A percentile compares a stretch with the other conserved stretches of the same genome.
Evolutionary conservation across 2,329 filamentous ascomycete genomes (phyloP).

Genomic region (Trichoderma pleuroti): DNA sequence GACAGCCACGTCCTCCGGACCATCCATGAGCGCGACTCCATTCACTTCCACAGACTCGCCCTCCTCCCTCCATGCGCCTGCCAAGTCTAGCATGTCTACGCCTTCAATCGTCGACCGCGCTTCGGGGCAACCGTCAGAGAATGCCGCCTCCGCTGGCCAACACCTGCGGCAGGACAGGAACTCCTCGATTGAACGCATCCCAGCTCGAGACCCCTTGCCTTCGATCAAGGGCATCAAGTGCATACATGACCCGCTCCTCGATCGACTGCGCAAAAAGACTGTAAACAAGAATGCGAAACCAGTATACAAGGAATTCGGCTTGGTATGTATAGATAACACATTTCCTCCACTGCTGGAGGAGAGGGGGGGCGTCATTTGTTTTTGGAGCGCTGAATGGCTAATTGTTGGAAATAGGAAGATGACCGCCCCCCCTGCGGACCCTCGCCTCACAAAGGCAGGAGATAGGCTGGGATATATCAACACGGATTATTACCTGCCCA

Average conservation of each 20-base stretch:
- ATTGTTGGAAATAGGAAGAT: slow-evolving; percentile 67
- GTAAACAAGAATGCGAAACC: slow-evolving; percentile 57
- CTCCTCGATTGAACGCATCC: slow-evolving; percentile 41
- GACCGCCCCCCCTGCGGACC: slow-evolving; percentile 74
- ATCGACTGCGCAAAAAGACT: slow-evolving; percentile 46
- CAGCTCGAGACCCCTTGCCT: slow-evolving; percentile 55
- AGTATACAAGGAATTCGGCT: slow-evolving; percentile 60
- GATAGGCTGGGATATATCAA: slow-evolving; percentile 66
- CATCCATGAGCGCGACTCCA: slow-evolving; percentile 34
- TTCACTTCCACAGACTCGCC: slow-evolving; percentile 46
- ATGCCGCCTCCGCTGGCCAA: slow-evolving; percentile 29
- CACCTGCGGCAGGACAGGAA: slow-evolving; percentile 34
- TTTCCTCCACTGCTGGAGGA: slow-evolving; percentile 31
- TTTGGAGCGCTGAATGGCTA: slow-evolving; percentile 53
- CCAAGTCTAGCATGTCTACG: slow-evolving; percentile 55
- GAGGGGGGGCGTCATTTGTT: slow-evolving; percentile 59
- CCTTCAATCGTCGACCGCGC: slow-evolving; percentile 43
- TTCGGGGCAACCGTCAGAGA: slow-evolving; percentile 27
- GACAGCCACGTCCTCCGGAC: slow-evolving; percentile 41
- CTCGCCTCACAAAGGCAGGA: slow-evolving; percentile 66
- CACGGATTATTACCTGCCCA: slow-evolving; percentile 65
- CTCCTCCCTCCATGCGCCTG: slow-evolving; percentile 44
- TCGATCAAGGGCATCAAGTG: slow-evolving; percentile 55
- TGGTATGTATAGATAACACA: slow-evolving; percentile 57
- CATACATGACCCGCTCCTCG: slow-evolving; percentile 59